Conservation (phyloP, 129 eudicot species). For the Saussurea involucrata region DNA sequence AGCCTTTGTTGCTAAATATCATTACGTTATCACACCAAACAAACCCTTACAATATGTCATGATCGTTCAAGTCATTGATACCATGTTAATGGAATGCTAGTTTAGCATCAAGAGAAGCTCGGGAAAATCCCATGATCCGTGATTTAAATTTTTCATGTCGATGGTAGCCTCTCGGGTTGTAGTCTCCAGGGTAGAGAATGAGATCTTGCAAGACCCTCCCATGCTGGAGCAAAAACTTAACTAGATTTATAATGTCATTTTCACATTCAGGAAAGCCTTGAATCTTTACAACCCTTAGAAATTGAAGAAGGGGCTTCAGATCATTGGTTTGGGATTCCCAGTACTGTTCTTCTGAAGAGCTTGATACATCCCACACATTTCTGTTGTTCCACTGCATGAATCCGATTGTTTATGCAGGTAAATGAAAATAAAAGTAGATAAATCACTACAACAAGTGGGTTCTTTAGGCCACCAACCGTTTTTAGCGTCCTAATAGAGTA, state of each 20-base stretch:
- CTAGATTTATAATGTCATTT: slow-evolving; percentile 39
- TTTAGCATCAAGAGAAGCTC: slow-evolving; percentile 60
- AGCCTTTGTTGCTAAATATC: not conserved
- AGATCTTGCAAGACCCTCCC: slow-evolving; percentile 60
- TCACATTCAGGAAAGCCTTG: slow-evolving; percentile 53
- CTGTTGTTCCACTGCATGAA: slow-evolving; percentile 45
- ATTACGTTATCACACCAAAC: not conserved
- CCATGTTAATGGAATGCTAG: slow-evolving; percentile 38
- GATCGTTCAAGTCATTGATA: not conserved
- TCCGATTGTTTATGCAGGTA: not conserved
- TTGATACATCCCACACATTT: slow-evolving; percentile 33
- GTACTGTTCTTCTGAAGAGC: slow-evolving; percentile 41
- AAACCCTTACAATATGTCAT: not conserved
- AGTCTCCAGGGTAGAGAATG: slow-evolving; percentile 29
- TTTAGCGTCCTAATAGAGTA: not conserved
- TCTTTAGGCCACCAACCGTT: not conserved
- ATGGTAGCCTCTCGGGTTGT: slow-evolving; percentile 34
- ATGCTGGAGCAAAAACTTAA: slow-evolving; percentile 64
- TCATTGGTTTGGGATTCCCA: slow-evolving; percentile 51
- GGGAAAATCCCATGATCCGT: slow-evolving; percentile 51
- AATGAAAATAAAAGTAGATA: not conserved
- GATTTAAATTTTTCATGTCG: slow-evolving; percentile 54
- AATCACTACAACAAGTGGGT: not conserved
- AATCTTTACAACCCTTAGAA: slow-evolving; percentile 53
- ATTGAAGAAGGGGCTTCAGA: slow-evolving; percentile 48